phyloP scores from a whole-genome alignment of 2,329 filamentous ascomycete genomes.

The Sclerotinia nivalis region DNA sequence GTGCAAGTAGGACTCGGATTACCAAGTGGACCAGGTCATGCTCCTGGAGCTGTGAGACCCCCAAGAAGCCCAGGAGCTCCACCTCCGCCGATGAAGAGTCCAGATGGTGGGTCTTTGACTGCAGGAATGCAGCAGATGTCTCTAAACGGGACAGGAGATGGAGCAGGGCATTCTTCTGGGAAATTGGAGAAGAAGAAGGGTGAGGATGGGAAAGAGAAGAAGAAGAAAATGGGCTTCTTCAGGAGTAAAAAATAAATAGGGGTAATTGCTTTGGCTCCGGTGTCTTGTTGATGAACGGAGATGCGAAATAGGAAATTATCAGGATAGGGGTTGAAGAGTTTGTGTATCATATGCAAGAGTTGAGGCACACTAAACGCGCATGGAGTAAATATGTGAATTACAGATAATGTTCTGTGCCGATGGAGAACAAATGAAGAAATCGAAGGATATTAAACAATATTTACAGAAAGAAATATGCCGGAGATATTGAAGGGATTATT shows the following conservation, averaged over 20 bases:
- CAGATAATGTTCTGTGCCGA: neutral
- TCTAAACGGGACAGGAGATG: constrained; percentile 11
- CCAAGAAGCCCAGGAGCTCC: constrained; percentile 17
- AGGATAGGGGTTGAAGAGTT: neutral
- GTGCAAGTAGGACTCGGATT: constrained; percentile 12
- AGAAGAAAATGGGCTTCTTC: constrained; percentile 61
- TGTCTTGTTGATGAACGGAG: neutral
- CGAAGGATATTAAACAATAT: neutral
- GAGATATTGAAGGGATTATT: neutral
- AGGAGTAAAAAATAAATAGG: constrained; percentile 55
- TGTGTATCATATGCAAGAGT: neutral
- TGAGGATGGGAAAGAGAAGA: constrained; percentile 45
- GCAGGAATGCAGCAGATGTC: constrained; percentile 20
- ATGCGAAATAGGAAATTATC: neutral
- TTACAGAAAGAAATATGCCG: neutral
- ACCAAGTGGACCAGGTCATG: constrained; percentile 6
- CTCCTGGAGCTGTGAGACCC: constrained; percentile 5
- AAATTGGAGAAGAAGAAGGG: constrained; percentile 55
- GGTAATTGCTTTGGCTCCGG: neutral
- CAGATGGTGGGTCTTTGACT: neutral
- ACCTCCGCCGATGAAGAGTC: constrained; percentile 18
- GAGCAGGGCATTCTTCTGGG: constrained; percentile 30
- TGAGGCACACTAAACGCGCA: neutral
- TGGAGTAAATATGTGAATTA: neutral
- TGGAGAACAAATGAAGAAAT: neutral